These are phyloP conservation scores for Amoebophrya sp. DNA, from an alignment of 169 alveolate species.

Conservation along the genomic window DNA sequence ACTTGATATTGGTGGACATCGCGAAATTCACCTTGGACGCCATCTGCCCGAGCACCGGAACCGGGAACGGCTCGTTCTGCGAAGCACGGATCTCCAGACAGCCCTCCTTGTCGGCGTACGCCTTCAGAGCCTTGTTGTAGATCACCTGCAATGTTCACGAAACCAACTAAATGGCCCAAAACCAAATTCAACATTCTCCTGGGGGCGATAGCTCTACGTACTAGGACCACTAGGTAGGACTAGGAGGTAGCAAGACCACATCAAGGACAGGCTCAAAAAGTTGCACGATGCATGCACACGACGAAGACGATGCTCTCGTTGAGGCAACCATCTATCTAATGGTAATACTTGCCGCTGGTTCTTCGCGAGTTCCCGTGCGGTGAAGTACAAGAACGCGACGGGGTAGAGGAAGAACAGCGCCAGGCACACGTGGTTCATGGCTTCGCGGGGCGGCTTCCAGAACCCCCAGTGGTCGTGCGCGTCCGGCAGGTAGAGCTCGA, in stretches of 20 bases:
- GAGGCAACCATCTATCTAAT: too few relatives aligned
- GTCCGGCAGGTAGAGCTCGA: not conserved
- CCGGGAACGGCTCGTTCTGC: not conserved
- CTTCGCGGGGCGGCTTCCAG: not conserved
- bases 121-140: not conserved
- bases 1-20: not conserved
- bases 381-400: not conserved
- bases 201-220: too few relatives aligned
- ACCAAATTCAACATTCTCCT: too few relatives aligned
- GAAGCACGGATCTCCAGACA: not conserved
- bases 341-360: not conserved
- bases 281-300: too few relatives aligned
- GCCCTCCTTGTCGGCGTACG: not conserved
- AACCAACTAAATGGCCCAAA: too few relatives aligned
- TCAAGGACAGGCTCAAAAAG: too few relatives aligned
- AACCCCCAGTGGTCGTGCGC: conserved; percentile 1
- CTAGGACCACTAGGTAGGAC: too few relatives aligned
- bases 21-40: not conserved
- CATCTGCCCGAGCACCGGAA: not conserved
- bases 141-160: too few relatives aligned
- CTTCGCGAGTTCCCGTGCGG: not conserved
- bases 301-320: too few relatives aligned
- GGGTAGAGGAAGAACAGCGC: not conserved
- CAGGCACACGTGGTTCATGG: not conserved
- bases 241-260: too few relatives aligned